A percentile compares a stretch with the other conserved stretches of the same genome.
Evolutionary conservation across 352 stramenopile species (phyloP).

Genomic region (Saprolegnia diclina): DNA sequence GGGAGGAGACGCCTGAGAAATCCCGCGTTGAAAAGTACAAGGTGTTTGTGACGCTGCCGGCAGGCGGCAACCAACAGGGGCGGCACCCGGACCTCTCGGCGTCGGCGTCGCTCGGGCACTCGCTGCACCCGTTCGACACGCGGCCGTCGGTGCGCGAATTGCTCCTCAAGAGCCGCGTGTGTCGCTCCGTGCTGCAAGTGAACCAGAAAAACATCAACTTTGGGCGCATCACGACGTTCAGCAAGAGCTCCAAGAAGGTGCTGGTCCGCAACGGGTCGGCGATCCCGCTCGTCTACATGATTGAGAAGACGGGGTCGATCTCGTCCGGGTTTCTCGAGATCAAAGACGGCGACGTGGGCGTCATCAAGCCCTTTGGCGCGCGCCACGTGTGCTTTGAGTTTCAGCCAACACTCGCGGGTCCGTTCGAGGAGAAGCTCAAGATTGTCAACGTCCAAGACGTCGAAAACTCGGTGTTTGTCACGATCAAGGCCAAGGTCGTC

Average conservation of each 20-base stretch:
- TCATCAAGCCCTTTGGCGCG: conserved; percentile 82
- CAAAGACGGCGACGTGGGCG: conserved; percentile 79
- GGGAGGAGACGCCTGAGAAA: conserved; percentile 41
- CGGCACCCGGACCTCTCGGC: conserved; percentile 6
- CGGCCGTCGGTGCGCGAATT: conserved; percentile 59
- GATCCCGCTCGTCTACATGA: conserved; percentile 76
- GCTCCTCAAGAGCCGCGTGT: conserved; percentile 78
- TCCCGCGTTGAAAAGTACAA: conserved; percentile 81
- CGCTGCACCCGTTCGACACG: conserved; percentile 64
- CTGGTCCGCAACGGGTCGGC: conserved; percentile 84
- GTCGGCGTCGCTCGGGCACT: conserved; percentile 23
- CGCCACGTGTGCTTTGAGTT: conserved; percentile 89
- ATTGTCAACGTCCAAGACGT: conserved; percentile 87
- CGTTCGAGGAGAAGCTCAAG: conserved; percentile 86
- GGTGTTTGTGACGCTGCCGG: conserved; percentile 79
- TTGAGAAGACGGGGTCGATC: conserved; percentile 88
- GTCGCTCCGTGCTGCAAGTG: conserved; percentile 82
- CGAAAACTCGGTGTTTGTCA: conserved; percentile 81
- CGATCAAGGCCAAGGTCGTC: conserved; percentile 85
- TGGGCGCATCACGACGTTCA: conserved; percentile 75
- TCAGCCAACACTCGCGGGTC: conserved; percentile 72
- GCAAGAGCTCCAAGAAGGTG: conserved; percentile 80
- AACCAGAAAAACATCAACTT: conserved; percentile 93
- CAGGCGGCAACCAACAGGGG: conserved; percentile 78
- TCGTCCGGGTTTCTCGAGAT: conserved; percentile 86